These are phyloP conservation scores for Chlorociboria aeruginascens DNA, from an alignment of 495 filamentous ascomycete genomes.

Conservation along the genomic window DNA sequence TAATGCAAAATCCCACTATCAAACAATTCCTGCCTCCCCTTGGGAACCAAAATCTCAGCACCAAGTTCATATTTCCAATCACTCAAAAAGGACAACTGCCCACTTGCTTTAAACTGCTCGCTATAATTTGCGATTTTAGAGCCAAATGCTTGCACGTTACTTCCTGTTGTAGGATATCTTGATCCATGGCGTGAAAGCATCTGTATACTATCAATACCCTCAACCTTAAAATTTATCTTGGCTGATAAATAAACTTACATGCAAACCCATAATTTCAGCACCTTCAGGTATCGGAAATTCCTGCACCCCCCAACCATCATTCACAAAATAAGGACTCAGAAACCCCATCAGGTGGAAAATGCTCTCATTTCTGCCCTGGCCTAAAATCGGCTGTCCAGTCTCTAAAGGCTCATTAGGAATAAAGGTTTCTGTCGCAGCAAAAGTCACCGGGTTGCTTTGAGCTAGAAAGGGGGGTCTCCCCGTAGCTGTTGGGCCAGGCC, in stretches of 20 bases:
- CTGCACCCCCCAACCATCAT: slow-evolving; percentile 40
- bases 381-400: slow-evolving; percentile 42
- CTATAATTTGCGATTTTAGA: slow-evolving; percentile 51
- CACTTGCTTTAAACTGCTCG: slow-evolving; percentile 40
- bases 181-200: slow-evolving; percentile 73
- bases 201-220: slow-evolving; percentile 31
- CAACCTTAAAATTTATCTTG: background rate
- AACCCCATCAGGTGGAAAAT: slow-evolving; percentile 46
- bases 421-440: slow-evolving; percentile 29
- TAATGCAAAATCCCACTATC: slow-evolving; percentile 53
- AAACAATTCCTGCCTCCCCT: slow-evolving; percentile 60
- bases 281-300: slow-evolving; percentile 44
- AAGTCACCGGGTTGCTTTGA: slow-evolving; percentile 40
- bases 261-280: slow-evolving; percentile 42
- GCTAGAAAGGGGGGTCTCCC: slow-evolving; percentile 44
- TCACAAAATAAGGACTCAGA: slow-evolving; percentile 29
- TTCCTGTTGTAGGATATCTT: slow-evolving; percentile 56
- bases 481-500: slow-evolving; percentile 44
- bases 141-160: slow-evolving; percentile 38
- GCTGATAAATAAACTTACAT: slow-evolving; percentile 16
- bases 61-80: slow-evolving; percentile 63
- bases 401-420: slow-evolving; percentile 45
- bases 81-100: slow-evolving; percentile 49
- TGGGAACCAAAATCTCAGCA: slow-evolving; percentile 57
- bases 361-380: slow-evolving; percentile 30